Evolutionary conservation across 2,329 filamentous ascomycete genomes (phyloP).

Genomic region (Botrytis byssoidea): DNA sequence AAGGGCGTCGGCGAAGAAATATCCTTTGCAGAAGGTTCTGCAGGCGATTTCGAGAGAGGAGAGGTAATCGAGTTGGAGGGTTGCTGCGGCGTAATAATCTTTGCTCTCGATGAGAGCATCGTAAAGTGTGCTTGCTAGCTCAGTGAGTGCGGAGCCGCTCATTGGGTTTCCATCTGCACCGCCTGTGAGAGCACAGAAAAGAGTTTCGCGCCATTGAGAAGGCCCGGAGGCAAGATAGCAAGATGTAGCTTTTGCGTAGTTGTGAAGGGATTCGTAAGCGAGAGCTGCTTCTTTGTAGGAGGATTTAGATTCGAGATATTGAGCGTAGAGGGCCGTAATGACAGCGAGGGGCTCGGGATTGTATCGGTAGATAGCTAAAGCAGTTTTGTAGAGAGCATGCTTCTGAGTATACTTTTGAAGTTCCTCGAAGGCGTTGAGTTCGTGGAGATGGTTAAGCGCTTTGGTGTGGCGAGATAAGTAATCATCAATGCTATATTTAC

Average conservation of each 20-base stretch:
- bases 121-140: constrained; percentile 71
- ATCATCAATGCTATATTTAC: constrained; percentile 84
- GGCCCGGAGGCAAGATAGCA: constrained; percentile 80
- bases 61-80: constrained; percentile 79
- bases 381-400: constrained; percentile 74
- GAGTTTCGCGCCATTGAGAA: constrained; percentile 82
- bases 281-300: constrained; percentile 83
- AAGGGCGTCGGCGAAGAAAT: constrained; percentile 84
- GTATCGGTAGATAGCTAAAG: constrained; percentile 82
- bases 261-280: constrained; percentile 80
- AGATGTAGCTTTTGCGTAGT: constrained; percentile 71
- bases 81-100: constrained; percentile 77
- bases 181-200: constrained; percentile 63
- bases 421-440: constrained; percentile 73
- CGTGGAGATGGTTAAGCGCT: constrained; percentile 73
- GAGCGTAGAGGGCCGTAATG: constrained; percentile 77
- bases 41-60: constrained; percentile 67
- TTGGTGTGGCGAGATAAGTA: constrained; percentile 75
- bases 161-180: constrained; percentile 6
- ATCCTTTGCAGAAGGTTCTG: constrained; percentile 80
- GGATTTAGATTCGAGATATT: constrained; percentile 71
- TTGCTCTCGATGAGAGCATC: constrained; percentile 80
- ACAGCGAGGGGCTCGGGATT: constrained; percentile 63
- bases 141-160: constrained; percentile 54
- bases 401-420: constrained; percentile 74